Evolutionary conservation across 1,139 yeast genomes (phyloP), one percentile per base, ranked within the genome.

Genomic region (Pneumocystis jirovecii): DNA sequence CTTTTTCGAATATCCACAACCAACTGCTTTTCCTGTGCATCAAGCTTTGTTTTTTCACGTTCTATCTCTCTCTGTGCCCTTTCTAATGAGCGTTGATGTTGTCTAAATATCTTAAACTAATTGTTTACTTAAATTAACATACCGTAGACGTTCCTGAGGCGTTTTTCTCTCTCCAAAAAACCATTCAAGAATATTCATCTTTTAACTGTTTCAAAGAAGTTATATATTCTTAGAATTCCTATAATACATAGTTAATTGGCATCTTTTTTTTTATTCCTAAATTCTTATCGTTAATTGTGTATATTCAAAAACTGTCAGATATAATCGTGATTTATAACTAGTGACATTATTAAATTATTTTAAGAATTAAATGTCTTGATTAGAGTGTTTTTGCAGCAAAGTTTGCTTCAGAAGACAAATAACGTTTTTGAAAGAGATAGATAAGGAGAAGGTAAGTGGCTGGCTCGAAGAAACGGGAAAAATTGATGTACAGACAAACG

Each of bases 81-180:
- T 72, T 93, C 98, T 60, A 93, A 80, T 3, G 96, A 95, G 66
- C 98, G 79, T 78, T 93, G 98, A 76, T 93, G 95, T 84, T 50
- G n/a, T 7, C 57, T 50, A 25, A 12, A 25, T 12, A 12, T 1
- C 1, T 50, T 10, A 25, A 79, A 64, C 10, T 4, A 63, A 34
- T 35, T 39, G 17, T 21, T 40, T 57, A 42, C 21, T 10, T 12
- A 21, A 3, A 25, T 50, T 10, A 50, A 50, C 12, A 10, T 62
- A 61, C 70, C 97, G 85, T 73, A 93, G 83, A 74, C 91, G 81
- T 77, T 93, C 98, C 73, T 90, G 97, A 7, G 98, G 97, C 63
- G 98, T 90, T 70, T 88, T 78, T 74, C 86, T 83, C 80, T 90
- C 89, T 19, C 98, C 98, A 77, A 93, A 93, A 37, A 89, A 90